phyloP scores from a whole-genome alignment of 2,329 filamentous ascomycete species.

The Colletotrichum aenigma region DNA sequence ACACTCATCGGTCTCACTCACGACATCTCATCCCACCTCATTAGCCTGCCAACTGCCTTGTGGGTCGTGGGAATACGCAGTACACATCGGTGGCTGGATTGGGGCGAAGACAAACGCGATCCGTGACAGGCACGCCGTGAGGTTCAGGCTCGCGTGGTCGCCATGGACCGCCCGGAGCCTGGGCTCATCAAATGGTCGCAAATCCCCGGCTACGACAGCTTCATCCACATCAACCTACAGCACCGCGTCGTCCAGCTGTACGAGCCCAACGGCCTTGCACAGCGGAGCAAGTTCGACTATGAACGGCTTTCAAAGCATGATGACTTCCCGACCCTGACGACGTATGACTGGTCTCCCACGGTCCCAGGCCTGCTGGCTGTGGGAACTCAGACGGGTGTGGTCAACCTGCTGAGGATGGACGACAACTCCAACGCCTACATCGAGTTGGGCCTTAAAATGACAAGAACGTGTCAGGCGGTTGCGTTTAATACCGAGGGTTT shows the following conservation, averaged over 20 bases:
- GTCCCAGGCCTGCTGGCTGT: constrained; percentile 73
- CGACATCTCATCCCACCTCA: not conserved
- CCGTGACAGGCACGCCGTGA: not conserved
- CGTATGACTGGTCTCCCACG: constrained; percentile 70
- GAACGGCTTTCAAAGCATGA: constrained; percentile 62
- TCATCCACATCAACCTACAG: constrained; percentile 69
- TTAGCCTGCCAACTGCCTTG: not conserved
- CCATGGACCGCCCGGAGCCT: constrained; percentile 64
- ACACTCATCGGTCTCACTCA: not conserved
- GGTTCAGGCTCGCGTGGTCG: constrained; percentile 20
- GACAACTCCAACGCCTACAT: constrained; percentile 69
- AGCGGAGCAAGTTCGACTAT: constrained; percentile 61
- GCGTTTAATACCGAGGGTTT: constrained; percentile 76
- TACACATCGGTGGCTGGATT: not conserved
- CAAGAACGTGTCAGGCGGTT: constrained; percentile 80
- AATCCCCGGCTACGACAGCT: constrained; percentile 61
- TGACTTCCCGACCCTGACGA: constrained; percentile 67
- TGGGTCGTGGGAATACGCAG: not conserved
- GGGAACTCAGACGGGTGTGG: constrained; percentile 76
- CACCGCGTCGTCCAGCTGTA: constrained; percentile 68
- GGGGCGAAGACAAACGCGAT: not conserved
- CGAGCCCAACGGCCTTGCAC: constrained; percentile 64
- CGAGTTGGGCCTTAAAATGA: constrained; percentile 74
- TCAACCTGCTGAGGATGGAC: constrained; percentile 75
- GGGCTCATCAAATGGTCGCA: constrained; percentile 72